Evolutionary conservation across 371 early-diverging fungal genomes (phyloP), one percentile per base, ranked within the genome.

Genomic region (Mortierella sp.): DNA sequence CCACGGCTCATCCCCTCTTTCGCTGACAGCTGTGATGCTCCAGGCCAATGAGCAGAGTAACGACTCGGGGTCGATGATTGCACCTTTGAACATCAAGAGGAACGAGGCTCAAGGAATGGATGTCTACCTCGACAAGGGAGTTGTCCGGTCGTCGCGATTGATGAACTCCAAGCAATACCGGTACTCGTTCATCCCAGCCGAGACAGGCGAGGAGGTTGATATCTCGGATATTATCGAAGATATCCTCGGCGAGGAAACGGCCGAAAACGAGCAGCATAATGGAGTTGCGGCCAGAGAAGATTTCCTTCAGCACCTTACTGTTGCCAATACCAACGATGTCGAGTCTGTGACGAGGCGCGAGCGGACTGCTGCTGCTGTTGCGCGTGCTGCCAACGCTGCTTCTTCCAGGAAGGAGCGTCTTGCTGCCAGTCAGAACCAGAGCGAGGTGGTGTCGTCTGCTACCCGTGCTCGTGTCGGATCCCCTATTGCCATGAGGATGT

Each of bases 161-260:
- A 84, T 89, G 73, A 78, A 84, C 60, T 79, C 84, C 16, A 89
- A 80, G 77, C 80, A 88, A 57, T 86, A 86, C 54, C 89, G 89
- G 13, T 89, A 89, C 74, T 89, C 89, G 7, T 89, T 89, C 70
- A 86, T 89, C 72, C 84, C 88, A 6, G 38, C 68, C 6, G 79
- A n/a, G n/a, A n/a, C n/a, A n/a, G n/a, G n/a, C n/a, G n/a, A n/a
- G n/a, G n/a, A n/a, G n/a, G n/a, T n/a, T n/a, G n/a, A n/a, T n/a
- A n/a, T n/a, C n/a, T n/a, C n/a, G n/a, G n/a, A n/a, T n/a, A n/a
- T n/a, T n/a, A n/a, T n/a, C n/a, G n/a, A n/a, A n/a, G n/a, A n/a
- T n/a, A n/a, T n/a, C n/a, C n/a, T n/a, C n/a, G n/a, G n/a, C n/a
- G n/a, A n/a, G n/a, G n/a, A n/a, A n/a, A n/a, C n/a, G n/a, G n/a